These are phyloP conservation scores for Plasmodium gonderi DNA, from an alignment of 169 alveolate species.

Conservation along the genomic window DNA sequence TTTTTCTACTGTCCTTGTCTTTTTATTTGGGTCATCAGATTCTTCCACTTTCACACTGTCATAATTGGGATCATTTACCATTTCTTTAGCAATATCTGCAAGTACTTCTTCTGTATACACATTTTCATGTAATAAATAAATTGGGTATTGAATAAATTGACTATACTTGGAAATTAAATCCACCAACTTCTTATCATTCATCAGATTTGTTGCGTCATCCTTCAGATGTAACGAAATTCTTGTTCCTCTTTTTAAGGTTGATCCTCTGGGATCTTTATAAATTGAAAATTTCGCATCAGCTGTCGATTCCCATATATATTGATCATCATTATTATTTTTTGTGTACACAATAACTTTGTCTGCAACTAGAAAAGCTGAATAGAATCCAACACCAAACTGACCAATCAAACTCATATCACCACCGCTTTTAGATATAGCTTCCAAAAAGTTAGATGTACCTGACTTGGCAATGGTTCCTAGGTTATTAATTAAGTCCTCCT, in stretches of 20 bases:
- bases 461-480: conserved; percentile 99
- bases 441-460: conserved; percentile 99
- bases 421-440: conserved; percentile 95
- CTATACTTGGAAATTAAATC: conserved; percentile 95
- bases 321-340: conserved; percentile 93
- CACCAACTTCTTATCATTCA: conserved; percentile 93
- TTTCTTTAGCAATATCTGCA: conserved; percentile 83
- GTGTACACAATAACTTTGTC: conserved; percentile 97
- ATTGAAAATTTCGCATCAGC: conserved; percentile 97
- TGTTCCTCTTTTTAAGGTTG: conserved; percentile 98
- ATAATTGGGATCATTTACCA: conserved; percentile 86
- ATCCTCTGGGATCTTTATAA: conserved; percentile 96
- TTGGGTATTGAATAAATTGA: conserved; percentile 98
- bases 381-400: conserved; percentile 99
- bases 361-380: conserved; percentile 98
- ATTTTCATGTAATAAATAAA: conserved; percentile 90
- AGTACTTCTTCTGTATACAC: conserved; percentile 89
- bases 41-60: conserved; percentile 78
- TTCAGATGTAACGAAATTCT: conserved; percentile 96
- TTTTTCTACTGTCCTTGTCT: conserved; percentile 88
- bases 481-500: conserved; percentile 97
- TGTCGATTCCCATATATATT: conserved; percentile 97
- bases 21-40: conserved; percentile 86
- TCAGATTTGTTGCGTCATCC: conserved; percentile 98
- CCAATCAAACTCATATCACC: conserved; percentile 98